These are phyloP conservation scores for Pleurozium schreberi DNA, from an alignment of 225 moss, liverwort and hornwort genomes.

Conservation along the genomic window DNA sequence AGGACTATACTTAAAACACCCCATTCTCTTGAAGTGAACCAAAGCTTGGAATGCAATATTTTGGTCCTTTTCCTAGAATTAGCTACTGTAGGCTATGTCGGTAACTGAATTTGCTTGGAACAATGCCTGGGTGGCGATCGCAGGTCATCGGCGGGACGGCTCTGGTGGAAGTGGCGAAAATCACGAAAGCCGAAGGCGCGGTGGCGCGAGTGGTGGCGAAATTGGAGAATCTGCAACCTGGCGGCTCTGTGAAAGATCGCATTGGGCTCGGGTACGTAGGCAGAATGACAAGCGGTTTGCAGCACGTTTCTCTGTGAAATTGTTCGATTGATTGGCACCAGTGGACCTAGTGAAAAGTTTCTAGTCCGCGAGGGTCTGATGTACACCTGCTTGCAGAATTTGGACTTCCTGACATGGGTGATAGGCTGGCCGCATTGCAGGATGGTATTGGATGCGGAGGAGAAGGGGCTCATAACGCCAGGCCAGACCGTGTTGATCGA, in stretches of 20 bases:
- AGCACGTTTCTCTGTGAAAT: neutral
- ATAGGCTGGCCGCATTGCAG: neutral
- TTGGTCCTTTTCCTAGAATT: neutral
- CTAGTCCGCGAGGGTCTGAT: neutral
- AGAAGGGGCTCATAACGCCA: conserved; percentile 57
- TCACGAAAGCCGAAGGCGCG: conserved; percentile 47
- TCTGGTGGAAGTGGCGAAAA: conserved; percentile 52
- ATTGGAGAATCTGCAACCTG: conserved; percentile 66
- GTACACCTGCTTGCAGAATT: neutral
- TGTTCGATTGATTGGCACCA: neutral
- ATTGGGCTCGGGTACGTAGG: conserved; percentile 49
- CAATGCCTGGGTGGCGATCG: neutral
- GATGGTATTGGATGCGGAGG: conserved; percentile 67
- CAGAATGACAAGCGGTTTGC: neutral
- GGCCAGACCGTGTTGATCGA: conserved; percentile 61
- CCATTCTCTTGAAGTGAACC: no score
- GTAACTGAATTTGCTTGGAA: no score
- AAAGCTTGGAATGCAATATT: neutral
- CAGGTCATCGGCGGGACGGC: conserved; percentile 80
- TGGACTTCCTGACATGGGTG: neutral
- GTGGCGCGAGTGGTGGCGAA: conserved; percentile 74
- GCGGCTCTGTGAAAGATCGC: conserved; percentile 90
- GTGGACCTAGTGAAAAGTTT: neutral
- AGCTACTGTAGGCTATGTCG: neutral
- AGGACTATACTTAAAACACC: no score